Base-by-base conservation (phyloP, 805 yeast genomes). In the Grigorovia humatica region DNA sequence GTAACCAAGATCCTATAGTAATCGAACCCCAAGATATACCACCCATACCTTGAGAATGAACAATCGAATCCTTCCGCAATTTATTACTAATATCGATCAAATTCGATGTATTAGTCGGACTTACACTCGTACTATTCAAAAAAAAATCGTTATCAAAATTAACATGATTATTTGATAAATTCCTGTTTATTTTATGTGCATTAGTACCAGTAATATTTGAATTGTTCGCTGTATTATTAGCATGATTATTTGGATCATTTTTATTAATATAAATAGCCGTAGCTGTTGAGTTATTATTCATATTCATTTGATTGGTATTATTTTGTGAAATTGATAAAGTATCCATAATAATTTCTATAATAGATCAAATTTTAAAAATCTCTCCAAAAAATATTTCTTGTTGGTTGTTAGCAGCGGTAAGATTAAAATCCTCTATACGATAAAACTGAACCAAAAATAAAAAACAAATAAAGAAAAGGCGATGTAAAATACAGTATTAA, bases 21-120 rank as follows among this genome's bases (percentile, higher is more conserved):
- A 90, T 81, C 2, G 96, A 89, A 20, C 98, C 98, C 96, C 97
- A 91, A 9, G 95, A 84, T 38, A 91, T 86, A 47, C 98, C 99
- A 45, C 98, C 98, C 83, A 93, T 87, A 11, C 98, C 98, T 66
- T 88, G 96, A 2, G 96, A 85, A 66, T 91, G 98, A 32, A 97
- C 96, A 53, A 93, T 81, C 52, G 90, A 82, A 61, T 91, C 98
- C 57, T 97, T 76, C 44, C 58, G 50, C 30, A 53, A 35, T 23
- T 55, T 50, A 19, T n/a, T 40, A 48, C 38, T 46, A 29, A 12
- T 48, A 20, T 43, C 35, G 19, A 30, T 46, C 2, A 30, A 27
- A 20, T 29, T 35, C 18, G 32, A 19, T 2, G 48, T 23, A 18
- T 40, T 44, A 15, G 51, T 49, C 48, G 54, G 54, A 46, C 54